A percentile compares a stretch with the other conserved stretches of the same genome.
Conservation (phyloP, 495 filamentous ascomycete species). For the Oidiodendron maius region DNA sequence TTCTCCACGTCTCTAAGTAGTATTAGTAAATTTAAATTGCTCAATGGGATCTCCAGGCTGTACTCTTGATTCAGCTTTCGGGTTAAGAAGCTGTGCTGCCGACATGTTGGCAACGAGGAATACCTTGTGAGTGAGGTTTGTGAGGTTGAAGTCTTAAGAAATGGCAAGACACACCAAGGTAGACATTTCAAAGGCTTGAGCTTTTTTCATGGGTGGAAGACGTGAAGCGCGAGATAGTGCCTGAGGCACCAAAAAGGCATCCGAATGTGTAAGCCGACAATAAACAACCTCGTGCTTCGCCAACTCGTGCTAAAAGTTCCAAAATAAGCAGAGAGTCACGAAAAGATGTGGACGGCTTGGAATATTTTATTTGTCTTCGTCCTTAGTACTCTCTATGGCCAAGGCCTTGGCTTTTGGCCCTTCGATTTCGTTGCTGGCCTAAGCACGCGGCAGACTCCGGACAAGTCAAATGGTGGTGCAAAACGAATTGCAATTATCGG, state of each 20-base stretch:
- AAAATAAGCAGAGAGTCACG: too few species aligned
- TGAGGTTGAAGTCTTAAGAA: not conserved
- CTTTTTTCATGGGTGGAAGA: constrained; percentile 5
- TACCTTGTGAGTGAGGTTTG: not conserved
- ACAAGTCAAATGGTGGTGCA: constrained; percentile 4
- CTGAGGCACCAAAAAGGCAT: not conserved
- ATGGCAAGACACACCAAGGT: not conserved
- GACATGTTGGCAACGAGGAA: constrained; percentile 49
- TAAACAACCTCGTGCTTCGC: too few species aligned
- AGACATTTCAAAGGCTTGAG: not conserved
- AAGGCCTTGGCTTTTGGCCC: constrained; percentile 17
- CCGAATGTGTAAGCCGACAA: too few species aligned
- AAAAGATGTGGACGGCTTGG: constrained; percentile 20
- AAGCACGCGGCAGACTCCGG: not conserved
- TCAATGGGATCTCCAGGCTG: constrained; percentile 26
- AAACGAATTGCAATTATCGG: constrained; percentile 24
- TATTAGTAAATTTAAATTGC: constrained; percentile 19
- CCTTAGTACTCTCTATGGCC: constrained; percentile 7
- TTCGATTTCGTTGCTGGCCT: constrained; percentile 9
- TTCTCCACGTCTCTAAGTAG: constrained; percentile 77
- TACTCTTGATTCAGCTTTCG: constrained; percentile 95
- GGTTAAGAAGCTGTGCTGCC: constrained; percentile 94
- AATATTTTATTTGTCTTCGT: constrained; percentile 14
- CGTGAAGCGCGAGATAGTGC: not conserved
- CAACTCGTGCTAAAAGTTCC: too few species aligned